A percentile compares a stretch with the other conserved stretches of the same genome.
These are phyloP conservation scores for Hawksworthiomyces lignivorus DNA, from an alignment of 2,329 filamentous ascomycete genomes.

Conservation along the genomic window DNA sequence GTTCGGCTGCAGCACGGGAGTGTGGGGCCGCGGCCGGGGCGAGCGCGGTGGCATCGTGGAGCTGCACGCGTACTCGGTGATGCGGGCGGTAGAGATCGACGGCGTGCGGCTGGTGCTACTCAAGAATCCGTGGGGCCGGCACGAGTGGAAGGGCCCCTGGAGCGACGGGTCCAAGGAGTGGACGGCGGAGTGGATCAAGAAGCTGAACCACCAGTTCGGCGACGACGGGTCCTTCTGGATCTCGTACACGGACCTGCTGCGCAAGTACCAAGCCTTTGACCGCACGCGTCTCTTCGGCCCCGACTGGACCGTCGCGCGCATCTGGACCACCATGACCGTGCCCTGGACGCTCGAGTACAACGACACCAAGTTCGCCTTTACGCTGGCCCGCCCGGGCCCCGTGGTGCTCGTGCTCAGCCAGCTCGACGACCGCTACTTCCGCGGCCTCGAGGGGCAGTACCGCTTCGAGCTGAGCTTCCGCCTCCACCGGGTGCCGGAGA, in stretches of 20 bases:
- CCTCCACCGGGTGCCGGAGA: slow-evolving; percentile 28
- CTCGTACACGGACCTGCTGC: slow-evolving; percentile 52
- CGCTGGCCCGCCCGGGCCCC: slow-evolving; percentile 46
- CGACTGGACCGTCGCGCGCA: slow-evolving; percentile 50
- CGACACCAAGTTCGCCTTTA: slow-evolving; percentile 52
- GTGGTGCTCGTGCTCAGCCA: slow-evolving; percentile 48
- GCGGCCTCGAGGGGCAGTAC: slow-evolving; percentile 41
- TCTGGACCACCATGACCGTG: slow-evolving; percentile 55
- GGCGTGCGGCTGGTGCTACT: slow-evolving; percentile 44
- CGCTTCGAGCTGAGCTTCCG: slow-evolving; percentile 32
- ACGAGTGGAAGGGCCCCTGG: slow-evolving; percentile 55
- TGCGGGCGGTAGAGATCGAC: slow-evolving; percentile 42
- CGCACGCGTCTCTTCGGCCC: slow-evolving; percentile 54
- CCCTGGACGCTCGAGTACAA: slow-evolving; percentile 56
- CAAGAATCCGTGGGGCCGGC: slow-evolving; percentile 53
- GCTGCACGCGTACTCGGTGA: slow-evolving; percentile 53
- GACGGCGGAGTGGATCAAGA: slow-evolving; percentile 48
- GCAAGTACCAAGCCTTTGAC: slow-evolving; percentile 55
- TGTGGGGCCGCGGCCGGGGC: slow-evolving; percentile 56
- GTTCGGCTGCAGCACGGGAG: slow-evolving; percentile 61
- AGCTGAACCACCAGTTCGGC: slow-evolving; percentile 52
- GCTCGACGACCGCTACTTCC: slow-evolving; percentile 39
- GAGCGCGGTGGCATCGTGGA: slow-evolving; percentile 51
- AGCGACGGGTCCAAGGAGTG: slow-evolving; percentile 54
- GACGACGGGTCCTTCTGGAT: slow-evolving; percentile 60